Evolutionary conservation across 768 basidiomycete species (phyloP).

Genomic region (Hygrophoropsis aurantiaca): DNA sequence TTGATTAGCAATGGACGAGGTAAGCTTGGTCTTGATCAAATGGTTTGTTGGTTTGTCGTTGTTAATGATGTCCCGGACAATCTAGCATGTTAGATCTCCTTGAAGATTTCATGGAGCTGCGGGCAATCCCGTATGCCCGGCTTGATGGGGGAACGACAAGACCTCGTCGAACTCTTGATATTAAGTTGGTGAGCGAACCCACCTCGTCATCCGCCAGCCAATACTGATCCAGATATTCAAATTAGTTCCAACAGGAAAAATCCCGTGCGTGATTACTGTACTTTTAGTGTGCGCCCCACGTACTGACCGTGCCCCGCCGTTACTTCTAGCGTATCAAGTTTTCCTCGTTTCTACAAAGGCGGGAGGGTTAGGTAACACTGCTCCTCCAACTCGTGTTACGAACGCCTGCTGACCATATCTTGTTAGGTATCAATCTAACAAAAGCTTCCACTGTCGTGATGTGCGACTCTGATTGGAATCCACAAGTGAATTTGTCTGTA

Average conservation of each 20-base stretch:
- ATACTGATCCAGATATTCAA: not conserved
- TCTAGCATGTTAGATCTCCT: slow-evolving; percentile 65
- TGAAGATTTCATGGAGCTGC: slow-evolving; percentile 64
- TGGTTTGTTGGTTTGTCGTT: not conserved
- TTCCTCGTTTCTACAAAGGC: slow-evolving; percentile 72
- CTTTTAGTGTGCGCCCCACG: not conserved
- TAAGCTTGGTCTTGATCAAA: slow-evolving; percentile 20
- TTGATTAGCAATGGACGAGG: slow-evolving; percentile 57
- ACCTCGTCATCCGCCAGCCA: not conserved
- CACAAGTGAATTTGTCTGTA: slow-evolving; percentile 34
- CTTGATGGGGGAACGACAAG: slow-evolving; percentile 57
- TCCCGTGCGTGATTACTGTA: slow-evolving; percentile 42
- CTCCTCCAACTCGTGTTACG: not conserved
- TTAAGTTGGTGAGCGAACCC: slow-evolving; percentile 44
- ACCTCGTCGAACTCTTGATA: slow-evolving; percentile 56
- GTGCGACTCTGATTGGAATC: slow-evolving; percentile 72
- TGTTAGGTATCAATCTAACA: slow-evolving; percentile 74
- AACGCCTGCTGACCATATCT: slow-evolving; percentile 23
- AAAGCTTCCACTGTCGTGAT: slow-evolving; percentile 80
- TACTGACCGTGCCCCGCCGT: slow-evolving; percentile 3
- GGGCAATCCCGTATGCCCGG: slow-evolving; percentile 58
- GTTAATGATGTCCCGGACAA: slow-evolving; percentile 3
- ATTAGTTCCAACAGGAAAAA: slow-evolving; percentile 56
- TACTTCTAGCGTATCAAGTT: slow-evolving; percentile 53
- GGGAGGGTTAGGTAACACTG: slow-evolving; percentile 58